Evolutionary conservation across 2,329 filamentous ascomycete species (phyloP), one percentile per base, ranked within the genome.

Genomic region (Hypoxylon sp.): DNA sequence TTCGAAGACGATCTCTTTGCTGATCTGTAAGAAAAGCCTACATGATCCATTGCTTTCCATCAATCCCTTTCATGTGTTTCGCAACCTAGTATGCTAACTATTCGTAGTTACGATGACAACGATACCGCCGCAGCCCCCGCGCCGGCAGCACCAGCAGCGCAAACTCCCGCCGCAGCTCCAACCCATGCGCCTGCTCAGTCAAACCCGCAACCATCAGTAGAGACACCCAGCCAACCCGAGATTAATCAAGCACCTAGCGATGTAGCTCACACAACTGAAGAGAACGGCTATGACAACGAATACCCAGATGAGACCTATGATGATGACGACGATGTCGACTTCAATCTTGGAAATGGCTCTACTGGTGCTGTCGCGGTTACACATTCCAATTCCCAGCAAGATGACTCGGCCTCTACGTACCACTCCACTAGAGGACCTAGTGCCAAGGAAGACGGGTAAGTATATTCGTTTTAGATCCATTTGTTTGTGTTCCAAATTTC

Each of bases 1-100:
- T 90, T 94, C 74, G 94, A 97, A 75, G 94, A 97, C 78, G 94
- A 97, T 86, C 92, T 97, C 82, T 97, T 97, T 81, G 94, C 94
- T 76, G 94, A 97, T 83, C 88, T 97, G 94, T 97, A 85, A 83
- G 93, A 87, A 63, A 29, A 47, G 44, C 48, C 46, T 31, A 17
- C 13, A 17, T 13, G 3, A 44, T 48, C 24, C 4, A 33, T 19
- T 10, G 31, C 14, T 46, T 8, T n/a, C n/a, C 14, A 17, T 57
- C 39, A n/a, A 17, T 14, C 10, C 8, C 10, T 10, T 48, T 39
- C 46, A 22, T 42, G 52, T 10, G 19, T 48, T 42, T 37, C 33
- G 29, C 60, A 42, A 33, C 59, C 55, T 19, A 22, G 39, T 17
- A 46, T 59, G 51, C 64, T 66, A 57, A 69, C 42, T 47, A 13